These are phyloP conservation scores for Primulina tabacum DNA, from an alignment of 257 asterid species.

Conservation along the genomic window DNA sequence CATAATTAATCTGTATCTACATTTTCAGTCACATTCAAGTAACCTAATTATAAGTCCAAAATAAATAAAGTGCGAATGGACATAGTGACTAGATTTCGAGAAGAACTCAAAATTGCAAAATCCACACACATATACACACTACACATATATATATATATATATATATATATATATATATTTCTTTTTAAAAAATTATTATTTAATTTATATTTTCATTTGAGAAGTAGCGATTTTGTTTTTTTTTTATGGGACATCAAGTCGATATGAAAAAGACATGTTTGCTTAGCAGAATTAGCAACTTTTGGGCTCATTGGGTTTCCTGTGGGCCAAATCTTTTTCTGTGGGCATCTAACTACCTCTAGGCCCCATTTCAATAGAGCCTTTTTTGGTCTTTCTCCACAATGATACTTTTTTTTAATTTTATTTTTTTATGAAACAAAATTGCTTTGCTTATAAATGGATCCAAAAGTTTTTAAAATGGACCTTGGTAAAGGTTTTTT, in stretches of 20 bases:
- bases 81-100: too few relatives aligned
- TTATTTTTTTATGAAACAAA: too few relatives aligned
- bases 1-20: background rate
- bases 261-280: constrained; percentile 8
- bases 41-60: background rate
- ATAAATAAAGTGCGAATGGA: background rate
- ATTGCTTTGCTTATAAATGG: background rate
- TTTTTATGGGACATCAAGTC: background rate
- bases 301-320: constrained; percentile 19
- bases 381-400: too few relatives aligned
- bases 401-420: too few relatives aligned
- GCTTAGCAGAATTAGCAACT: constrained; percentile 13
- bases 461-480: background rate
- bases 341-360: constrained; percentile 14
- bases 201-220: too few relatives aligned
- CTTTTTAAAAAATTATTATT: too few relatives aligned
- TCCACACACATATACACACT: too few relatives aligned
- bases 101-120: too few relatives aligned
- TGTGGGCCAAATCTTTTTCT: constrained; percentile 33
- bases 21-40: background rate
- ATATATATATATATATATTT: too few relatives aligned
- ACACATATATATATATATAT: too few relatives aligned
- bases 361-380: background rate
- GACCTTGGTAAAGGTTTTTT: too few relatives aligned
- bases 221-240: too few relatives aligned